phyloP scores from a whole-genome alignment of 1,284 basidiomycete species.

The Ganoderma sinense region DNA sequence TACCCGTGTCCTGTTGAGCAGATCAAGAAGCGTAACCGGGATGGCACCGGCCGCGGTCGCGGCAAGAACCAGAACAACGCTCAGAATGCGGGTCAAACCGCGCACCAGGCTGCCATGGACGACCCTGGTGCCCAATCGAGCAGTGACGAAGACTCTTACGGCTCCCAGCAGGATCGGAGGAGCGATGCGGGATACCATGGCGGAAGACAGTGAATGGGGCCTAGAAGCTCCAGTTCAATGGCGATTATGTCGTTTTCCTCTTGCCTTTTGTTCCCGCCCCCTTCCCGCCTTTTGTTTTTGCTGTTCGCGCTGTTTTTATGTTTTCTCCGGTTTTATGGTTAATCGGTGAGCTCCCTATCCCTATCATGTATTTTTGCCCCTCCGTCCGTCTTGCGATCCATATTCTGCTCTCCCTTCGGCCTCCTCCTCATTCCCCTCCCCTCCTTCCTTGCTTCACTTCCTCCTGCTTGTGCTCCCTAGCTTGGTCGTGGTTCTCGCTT shows the following conservation, averaged over 20 bases:
- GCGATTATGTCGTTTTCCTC: neutral
- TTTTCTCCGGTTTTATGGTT: slow-evolving; percentile 9
- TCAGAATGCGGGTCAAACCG: slow-evolving; percentile 22
- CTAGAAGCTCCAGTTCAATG: slow-evolving; percentile 3
- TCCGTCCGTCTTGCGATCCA: neutral
- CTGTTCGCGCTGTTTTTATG: slow-evolving; percentile 16
- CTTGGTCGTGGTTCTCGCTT: slow-evolving; percentile 6
- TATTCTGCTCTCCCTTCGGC: neutral
- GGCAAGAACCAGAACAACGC: slow-evolving; percentile 14
- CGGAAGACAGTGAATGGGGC: slow-evolving; percentile 1
- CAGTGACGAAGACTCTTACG: slow-evolving; percentile 45
- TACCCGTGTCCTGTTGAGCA: slow-evolving; percentile 23
- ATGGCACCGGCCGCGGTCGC: slow-evolving; percentile 38
- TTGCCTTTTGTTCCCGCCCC: neutral
- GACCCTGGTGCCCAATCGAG: slow-evolving; percentile 38
- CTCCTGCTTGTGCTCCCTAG: neutral
- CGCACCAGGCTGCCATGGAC: slow-evolving; percentile 24
- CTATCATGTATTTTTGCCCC: neutral
- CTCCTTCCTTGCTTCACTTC: neutral
- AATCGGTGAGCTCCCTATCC: neutral
- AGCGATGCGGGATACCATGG: slow-evolving; percentile 41
- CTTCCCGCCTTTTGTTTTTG: slow-evolving; percentile 2
- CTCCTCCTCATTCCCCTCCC: neutral
- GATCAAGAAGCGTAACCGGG: slow-evolving; percentile 49
- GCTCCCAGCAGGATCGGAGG: slow-evolving; percentile 43